phyloP scores from a whole-genome alignment of 2,329 filamentous ascomycete species.

The Epichloe gansuensis region DNA sequence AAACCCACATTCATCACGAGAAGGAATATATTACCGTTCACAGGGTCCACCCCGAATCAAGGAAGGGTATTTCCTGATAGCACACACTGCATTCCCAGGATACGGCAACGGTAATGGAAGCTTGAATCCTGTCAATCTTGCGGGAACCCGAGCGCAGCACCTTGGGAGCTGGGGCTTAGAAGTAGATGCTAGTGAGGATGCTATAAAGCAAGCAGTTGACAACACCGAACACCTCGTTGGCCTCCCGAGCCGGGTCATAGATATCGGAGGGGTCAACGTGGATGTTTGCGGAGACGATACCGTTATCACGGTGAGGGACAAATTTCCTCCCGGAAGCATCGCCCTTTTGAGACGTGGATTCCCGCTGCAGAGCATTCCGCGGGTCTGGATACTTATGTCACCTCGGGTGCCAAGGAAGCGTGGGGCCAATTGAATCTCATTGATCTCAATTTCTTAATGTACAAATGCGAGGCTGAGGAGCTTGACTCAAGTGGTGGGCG shows the following conservation, averaged over 20 bases:
- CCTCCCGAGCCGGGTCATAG: slow-evolving; percentile 69
- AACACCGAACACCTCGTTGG: slow-evolving; percentile 67
- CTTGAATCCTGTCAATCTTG: slow-evolving; percentile 67
- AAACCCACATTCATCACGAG: slow-evolving; percentile 94
- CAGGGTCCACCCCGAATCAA: slow-evolving; percentile 79
- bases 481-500: slow-evolving; percentile 63
- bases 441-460: slow-evolving; percentile 85
- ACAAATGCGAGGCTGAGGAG: slow-evolving; percentile 83
- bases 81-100: slow-evolving; percentile 89
- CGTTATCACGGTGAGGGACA: slow-evolving; percentile 65
- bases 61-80: slow-evolving; percentile 90
- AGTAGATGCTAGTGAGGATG: slow-evolving; percentile 65
- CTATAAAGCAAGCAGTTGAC: slow-evolving; percentile 48
- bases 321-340: slow-evolving; percentile 88
- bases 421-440: slow-evolving; percentile 64
- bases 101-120: slow-evolving; percentile 75
- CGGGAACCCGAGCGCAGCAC: slow-evolving; percentile 72
- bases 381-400: slow-evolving; percentile 77
- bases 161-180: slow-evolving; percentile 88
- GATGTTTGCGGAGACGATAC: slow-evolving; percentile 64
- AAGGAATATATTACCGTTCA: slow-evolving; percentile 95
- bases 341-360: slow-evolving; percentile 91
- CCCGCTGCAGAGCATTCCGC: slow-evolving; percentile 73
- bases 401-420: slow-evolving; percentile 64
- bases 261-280: slow-evolving; percentile 61